A percentile compares a stretch with the other conserved stretches of the same genome.
Conservation (phyloP, 441 rosid genomes). For the Erysimum pusillum region DNA sequence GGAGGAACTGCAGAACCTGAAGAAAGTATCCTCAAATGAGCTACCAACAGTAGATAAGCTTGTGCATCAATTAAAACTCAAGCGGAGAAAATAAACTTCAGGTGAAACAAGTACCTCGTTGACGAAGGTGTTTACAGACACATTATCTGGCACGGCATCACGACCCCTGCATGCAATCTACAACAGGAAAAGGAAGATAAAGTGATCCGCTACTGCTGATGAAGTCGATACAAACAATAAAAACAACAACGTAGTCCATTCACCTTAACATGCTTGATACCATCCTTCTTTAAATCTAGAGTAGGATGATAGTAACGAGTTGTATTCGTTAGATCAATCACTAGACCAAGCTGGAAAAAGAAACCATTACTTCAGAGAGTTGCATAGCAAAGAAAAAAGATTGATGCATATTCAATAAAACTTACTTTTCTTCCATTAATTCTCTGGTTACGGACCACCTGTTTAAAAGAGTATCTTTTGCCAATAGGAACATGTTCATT, state of each 20-base stretch:
- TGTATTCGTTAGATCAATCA: conserved; percentile 97
- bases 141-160: conserved; percentile 87
- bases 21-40: conserved; percentile 28
- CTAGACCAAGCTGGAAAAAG: conserved; percentile 83
- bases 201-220: background rate
- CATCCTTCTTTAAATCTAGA: conserved; percentile 78
- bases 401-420: background rate
- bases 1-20: conserved; percentile 76
- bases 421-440: conserved; percentile 78
- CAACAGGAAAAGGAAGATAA: conserved; percentile 27
- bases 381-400: background rate
- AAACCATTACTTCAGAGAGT: background rate
- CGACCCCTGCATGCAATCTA: conserved; percentile 93
- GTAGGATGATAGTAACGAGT: conserved; percentile 79
- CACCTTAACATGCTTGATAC: conserved; percentile 93
- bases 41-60: conserved; percentile 4
- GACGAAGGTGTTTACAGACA: conserved; percentile 85
- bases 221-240: conserved; percentile 9
- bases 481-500: conserved; percentile 88
- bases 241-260: conserved; percentile 17
- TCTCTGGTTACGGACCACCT: conserved; percentile 75
- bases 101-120: conserved; percentile 67
- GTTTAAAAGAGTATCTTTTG: conserved; percentile 91
- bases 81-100: background rate
- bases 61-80: background rate